Conservation (phyloP, 768 basidiomycete species). For the Kwoniella europaea region DNA sequence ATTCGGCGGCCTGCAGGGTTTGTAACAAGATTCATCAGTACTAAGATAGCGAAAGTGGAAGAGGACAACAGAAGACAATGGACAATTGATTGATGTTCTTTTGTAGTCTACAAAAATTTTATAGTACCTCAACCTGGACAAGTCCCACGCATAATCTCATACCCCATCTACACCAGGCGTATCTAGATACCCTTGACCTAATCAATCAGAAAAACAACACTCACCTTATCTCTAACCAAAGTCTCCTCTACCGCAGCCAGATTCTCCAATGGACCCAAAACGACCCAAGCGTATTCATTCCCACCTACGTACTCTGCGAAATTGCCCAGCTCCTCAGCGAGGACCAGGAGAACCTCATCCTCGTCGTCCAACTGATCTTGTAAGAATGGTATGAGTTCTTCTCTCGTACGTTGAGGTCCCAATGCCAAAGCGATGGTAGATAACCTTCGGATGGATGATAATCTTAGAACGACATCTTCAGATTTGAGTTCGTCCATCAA, state of each 20-base stretch:
- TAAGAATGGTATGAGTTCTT: conserved; percentile 94
- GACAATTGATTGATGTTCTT: no score
- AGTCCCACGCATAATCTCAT: no score
- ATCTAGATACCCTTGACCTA: no score
- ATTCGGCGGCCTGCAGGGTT: conserved; percentile 80
- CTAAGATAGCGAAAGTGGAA: no score
- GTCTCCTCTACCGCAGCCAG: conserved; percentile 97
- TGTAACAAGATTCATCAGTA: neutral
- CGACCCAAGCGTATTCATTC: conserved; percentile 77
- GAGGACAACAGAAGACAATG: neutral
- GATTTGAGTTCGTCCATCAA: conserved; percentile 97
- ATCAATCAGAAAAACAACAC: conserved; percentile 23
- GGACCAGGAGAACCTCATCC: conserved; percentile 92
- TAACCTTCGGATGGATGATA: conserved; percentile 96
- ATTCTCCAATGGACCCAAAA: conserved; percentile 91
- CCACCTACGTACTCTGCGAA: conserved; percentile 97
- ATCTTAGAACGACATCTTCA: conserved; percentile 92
- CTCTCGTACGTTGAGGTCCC: conserved; percentile 90
- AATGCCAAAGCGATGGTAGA: conserved; percentile 97
- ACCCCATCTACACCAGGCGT: neutral
- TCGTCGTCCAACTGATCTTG: conserved; percentile 99
- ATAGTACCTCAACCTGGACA: no score
- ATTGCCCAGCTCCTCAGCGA: conserved; percentile 92
- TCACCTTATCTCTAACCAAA: conserved; percentile 93
- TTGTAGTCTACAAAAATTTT: no score